Evolutionary conservation across 805 yeast species (phyloP), one percentile per base, ranked within the genome.

Genomic region (Suhomyces sp.): DNA sequence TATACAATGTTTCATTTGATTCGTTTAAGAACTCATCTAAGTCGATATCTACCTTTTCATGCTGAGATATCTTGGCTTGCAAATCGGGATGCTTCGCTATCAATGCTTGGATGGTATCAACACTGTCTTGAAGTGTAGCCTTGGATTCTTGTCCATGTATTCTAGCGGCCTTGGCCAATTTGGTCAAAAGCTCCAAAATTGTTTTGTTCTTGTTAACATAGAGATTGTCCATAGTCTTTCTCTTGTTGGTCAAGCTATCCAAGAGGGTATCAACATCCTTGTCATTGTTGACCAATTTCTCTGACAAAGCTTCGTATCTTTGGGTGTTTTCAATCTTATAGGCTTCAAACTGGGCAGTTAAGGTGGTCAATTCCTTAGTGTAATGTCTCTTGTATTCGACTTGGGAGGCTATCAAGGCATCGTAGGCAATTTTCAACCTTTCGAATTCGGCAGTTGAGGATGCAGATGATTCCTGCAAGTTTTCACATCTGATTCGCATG

Each of bases 371-470:
- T 48, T 78, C 77, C 27, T 56, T 48, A 33, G 58, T 65, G 45
- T 74, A 76, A 38, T 71, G 71, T 11, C 50, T 56, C 46, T 76
- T 74, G 51, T 75, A 78, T 38, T 77, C 76, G 31, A 60, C 59
- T 42, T 77, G 81, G 4, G 77, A 60, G 2, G 68, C 63, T 17
- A 76, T 58, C 19, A 82, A 52, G 0, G 80, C 71, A 43, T 80
- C 83, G 52, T 81, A 79, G 5, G 82, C 73, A 19, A 68, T 68
- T 47, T 78, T 74, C 43, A 79, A 60, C 35, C 81, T 51, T 49
- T 76, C 82, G 32, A 58, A 64, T 49, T 82, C 88, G 2, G 76
- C 63, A 1, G 68, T 62, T 6, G 73, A 54, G 4, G 58, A 47
- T 1, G 65, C 58, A 31, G 74, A 74, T 32, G 67, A 63, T 28